Percentiles rank a stretch among this genome's conserved stretches.
Conservation (phyloP, 306 rosid genomes). For the Sphenostylis stenocarpa region DNA sequence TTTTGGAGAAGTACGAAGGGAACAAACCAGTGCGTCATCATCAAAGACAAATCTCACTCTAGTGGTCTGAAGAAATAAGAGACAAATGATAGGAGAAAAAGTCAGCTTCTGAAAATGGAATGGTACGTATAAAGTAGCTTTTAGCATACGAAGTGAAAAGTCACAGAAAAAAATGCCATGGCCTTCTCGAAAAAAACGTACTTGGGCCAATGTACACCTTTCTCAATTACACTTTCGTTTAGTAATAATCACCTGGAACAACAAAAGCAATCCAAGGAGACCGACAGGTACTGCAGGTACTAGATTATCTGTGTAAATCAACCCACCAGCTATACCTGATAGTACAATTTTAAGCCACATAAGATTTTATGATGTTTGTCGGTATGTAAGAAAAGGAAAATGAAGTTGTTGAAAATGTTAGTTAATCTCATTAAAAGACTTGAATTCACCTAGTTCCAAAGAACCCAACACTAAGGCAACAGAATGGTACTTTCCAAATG, state of each 20-base stretch:
- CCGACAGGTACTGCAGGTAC: constrained; percentile 80
- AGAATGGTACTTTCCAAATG: not conserved
- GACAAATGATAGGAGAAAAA: constrained; percentile 20
- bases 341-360: constrained; percentile 24
- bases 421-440: not conserved
- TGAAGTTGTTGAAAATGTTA: not conserved
- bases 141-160: not conserved
- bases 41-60: constrained; percentile 91
- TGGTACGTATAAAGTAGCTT: not conserved
- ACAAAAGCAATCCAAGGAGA: constrained; percentile 84
- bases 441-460: constrained; percentile 6
- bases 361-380: not conserved
- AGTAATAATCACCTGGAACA: constrained; percentile 71
- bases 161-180: not conserved
- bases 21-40: constrained; percentile 81
- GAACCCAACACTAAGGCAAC: constrained; percentile 20
- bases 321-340: constrained; percentile 82
- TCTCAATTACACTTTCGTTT: not conserved
- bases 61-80: constrained; percentile 61
- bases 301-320: constrained; percentile 74
- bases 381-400: constrained; percentile 3
- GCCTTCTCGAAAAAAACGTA: not conserved
- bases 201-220: not conserved
- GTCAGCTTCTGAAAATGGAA: constrained; percentile 27
- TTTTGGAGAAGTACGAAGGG: constrained; percentile 35